Evolutionary conservation across 805 yeast genomes (phyloP), one percentile per base, ranked within the genome.

Genomic region (Zygotorulaspora chibaensis): DNA sequence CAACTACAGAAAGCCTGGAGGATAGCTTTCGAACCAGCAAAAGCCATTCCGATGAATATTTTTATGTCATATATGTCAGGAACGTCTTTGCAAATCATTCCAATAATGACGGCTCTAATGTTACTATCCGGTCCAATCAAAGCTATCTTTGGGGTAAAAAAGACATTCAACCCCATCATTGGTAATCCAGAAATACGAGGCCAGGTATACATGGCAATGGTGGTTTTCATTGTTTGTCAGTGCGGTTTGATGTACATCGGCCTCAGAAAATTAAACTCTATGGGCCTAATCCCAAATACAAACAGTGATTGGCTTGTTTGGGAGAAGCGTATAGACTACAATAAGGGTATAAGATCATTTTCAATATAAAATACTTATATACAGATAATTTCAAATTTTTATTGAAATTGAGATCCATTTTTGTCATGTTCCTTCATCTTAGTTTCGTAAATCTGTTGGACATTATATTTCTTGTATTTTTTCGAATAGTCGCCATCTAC

Each of bases 61-160:
- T 70, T 87, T 39, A 87, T 91, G 96, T 81, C 88, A 50, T 93
- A 87, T 64, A 87, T 91, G 87, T 81, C 96, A 0, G 98, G 98
- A 27, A 84, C 84, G 57, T 79, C 95, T 3, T 69, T 93, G 23
- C 98, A 93, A 58, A 75, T 91, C 54, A 88, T 91, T 52, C 93
- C 97, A 3, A 84, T 91, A 38, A 83, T 89, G 68, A 90, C 89
- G 86, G 84, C 96, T 0, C 63, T 86, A 25, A 87, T 84, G 87
- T 71, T 91, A 55, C 79, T 93, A 53, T 76, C 86, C 52, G 81
- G 80, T 38, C 93, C 97, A 0, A 57, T 87, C 30, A 81, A 79
- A 56, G 87, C 95, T 18, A 81, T 93, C 1, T 62, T 82, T 30
- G 66, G 70, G 4, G 78, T 84, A 0, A 73, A 74, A 48, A 54